Evolutionary conservation across 768 basidiomycete genomes (phyloP).

Genomic region (Phlebiopsis flavidoalba): DNA sequence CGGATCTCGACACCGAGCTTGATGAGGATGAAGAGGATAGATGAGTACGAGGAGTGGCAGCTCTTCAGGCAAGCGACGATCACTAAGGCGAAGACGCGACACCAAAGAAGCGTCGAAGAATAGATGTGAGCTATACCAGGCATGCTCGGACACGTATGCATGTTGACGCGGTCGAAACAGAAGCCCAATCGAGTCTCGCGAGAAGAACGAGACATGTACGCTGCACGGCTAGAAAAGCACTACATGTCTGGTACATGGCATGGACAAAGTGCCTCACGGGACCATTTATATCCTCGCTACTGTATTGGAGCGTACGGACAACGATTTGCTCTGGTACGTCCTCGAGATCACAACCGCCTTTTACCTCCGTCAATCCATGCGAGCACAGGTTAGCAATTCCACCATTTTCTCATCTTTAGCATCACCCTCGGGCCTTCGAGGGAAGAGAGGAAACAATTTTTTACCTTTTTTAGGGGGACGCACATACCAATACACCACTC

Average conservation of each 20-base stretch:
- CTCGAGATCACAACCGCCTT: background rate
- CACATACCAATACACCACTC: slow-evolving; percentile 86
- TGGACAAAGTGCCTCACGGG: slow-evolving; percentile 85
- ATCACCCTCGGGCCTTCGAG: too few relatives aligned
- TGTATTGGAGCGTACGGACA: slow-evolving; percentile 86
- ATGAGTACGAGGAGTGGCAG: slow-evolving; percentile 35
- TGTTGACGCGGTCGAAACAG: slow-evolving; percentile 21
- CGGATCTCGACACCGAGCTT: slow-evolving; percentile 40
- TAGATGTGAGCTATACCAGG: slow-evolving; percentile 39
- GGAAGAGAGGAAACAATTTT: too few relatives aligned
- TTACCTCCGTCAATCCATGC: background rate
- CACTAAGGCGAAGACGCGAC: slow-evolving; percentile 33
- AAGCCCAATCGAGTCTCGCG: slow-evolving; percentile 56
- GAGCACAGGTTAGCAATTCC: slow-evolving; percentile 76
- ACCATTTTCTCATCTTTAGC: too few relatives aligned
- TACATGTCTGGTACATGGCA: slow-evolving; percentile 82
- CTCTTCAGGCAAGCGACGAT: slow-evolving; percentile 46
- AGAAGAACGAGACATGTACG: slow-evolving; percentile 64
- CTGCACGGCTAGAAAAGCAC: slow-evolving; percentile 68
- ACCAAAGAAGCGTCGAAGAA: slow-evolving; percentile 53
- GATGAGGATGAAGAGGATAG: slow-evolving; percentile 39
- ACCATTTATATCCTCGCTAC: slow-evolving; percentile 89
- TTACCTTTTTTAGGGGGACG: too few relatives aligned
- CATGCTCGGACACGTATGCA: slow-evolving; percentile 7
- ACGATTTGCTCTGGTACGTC: slow-evolving; percentile 85